Evolutionary conservation across 1,284 basidiomycete species (phyloP).

Genomic region (Cutaneotrichosporon mucoides): DNA sequence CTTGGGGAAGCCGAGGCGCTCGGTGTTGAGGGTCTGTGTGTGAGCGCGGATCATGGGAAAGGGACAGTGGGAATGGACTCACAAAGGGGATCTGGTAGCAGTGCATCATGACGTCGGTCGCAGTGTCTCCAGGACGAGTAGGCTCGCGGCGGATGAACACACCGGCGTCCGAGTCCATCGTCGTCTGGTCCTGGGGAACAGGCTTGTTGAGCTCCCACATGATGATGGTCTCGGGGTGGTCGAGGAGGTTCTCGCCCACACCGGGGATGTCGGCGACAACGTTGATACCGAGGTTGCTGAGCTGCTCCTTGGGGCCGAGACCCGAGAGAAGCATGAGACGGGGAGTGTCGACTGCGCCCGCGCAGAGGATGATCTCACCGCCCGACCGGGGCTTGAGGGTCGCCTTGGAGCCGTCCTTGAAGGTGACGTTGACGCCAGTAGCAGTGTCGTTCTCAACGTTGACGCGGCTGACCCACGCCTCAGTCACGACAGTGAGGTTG

Average conservation of each 20-base stretch:
- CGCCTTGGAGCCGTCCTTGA: slow-evolving; percentile 11
- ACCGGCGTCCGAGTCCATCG: slow-evolving; percentile 22
- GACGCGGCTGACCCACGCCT: slow-evolving; percentile 20
- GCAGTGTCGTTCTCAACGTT: slow-evolving; percentile 15
- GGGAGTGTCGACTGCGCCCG: slow-evolving; percentile 60
- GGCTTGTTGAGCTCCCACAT: slow-evolving; percentile 22
- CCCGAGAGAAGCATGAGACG: slow-evolving; percentile 63
- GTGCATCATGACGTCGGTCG: slow-evolving; percentile 24
- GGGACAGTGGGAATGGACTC: neutral
- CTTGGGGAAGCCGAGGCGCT: slow-evolving; percentile 17
- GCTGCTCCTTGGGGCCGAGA: slow-evolving; percentile 59
- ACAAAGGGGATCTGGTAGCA: slow-evolving; percentile 23
- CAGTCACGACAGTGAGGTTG: slow-evolving; percentile 22
- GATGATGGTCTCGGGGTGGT: slow-evolving; percentile 51
- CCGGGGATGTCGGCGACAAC: slow-evolving; percentile 53
- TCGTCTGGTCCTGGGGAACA: slow-evolving; percentile 18
- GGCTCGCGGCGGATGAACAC: slow-evolving; percentile 20
- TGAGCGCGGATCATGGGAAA: no score
- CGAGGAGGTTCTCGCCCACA: slow-evolving; percentile 67
- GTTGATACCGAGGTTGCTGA: slow-evolving; percentile 55
- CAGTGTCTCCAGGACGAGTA: slow-evolving; percentile 6
- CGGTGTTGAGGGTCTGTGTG: slow-evolving; percentile 17
- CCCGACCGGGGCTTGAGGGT: slow-evolving; percentile 47
- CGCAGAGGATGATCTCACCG: slow-evolving; percentile 48
- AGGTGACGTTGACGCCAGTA: slow-evolving; percentile 19